Evolutionary conservation across 345 rosid genomes (phyloP), one percentile per base, ranked within the genome.

Genomic region (Populus ilicifolia): DNA sequence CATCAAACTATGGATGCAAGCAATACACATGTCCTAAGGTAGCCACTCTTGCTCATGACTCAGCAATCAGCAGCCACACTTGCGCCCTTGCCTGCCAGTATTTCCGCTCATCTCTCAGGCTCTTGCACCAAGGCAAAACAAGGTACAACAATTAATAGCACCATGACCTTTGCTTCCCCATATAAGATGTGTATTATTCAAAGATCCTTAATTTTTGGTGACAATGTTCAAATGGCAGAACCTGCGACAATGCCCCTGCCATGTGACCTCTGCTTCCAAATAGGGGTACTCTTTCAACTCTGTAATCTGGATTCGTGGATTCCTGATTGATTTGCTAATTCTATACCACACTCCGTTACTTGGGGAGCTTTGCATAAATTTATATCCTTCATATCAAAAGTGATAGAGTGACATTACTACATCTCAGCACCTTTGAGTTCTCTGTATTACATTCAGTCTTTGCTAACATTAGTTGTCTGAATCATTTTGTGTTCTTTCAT

Each of bases 71-170:
- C 43, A 69, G 27, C 66, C 18, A 16, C 50, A 23, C n/a, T 14
- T 61, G 18, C 50, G 33, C 8, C 76, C n/a, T 44, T 65, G 63
- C 79, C 79, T 41, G 17, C 76, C 35, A 70, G 72, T 71, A 38
- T 64, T 67, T 48, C 67, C 9, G 52, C 72, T 27, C 65, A 43
- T 2, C 71, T 75, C 3, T n/a, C 64, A 48, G 76, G 66, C 66
- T 35, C 67, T 48, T 69, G 70, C 83, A 75, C 30, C 48, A 52
- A 21, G 10, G 27, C 7, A 14, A 59, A 36, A 23, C 41, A 75
- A 64, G 83, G 79, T 80, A 65, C 23, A 17, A 0, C 14, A 35
- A 52, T 65, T n/a, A 46, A 27, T 2, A 23, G 61, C 39, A 13
- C 44, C 20, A 48, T 5, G 21, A 11, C 36, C 36, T 41, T 41